Conservation (phyloP, 257 asterid species). For the Striga asiatica region DNA sequence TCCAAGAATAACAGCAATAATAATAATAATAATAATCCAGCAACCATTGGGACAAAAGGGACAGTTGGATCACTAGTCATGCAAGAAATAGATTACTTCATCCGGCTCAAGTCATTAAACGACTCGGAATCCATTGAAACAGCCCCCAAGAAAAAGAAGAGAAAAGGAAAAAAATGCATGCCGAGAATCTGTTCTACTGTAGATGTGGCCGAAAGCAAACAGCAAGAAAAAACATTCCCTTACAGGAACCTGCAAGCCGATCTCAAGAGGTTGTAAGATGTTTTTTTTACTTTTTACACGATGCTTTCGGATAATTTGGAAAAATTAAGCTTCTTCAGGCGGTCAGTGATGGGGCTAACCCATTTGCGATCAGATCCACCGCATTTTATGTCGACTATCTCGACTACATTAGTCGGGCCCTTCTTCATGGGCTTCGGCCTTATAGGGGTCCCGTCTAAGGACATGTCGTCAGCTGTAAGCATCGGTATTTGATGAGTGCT, state of each 20-base stretch:
- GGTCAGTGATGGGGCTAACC: constrained; percentile 49
- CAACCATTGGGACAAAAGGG: constrained; percentile 31
- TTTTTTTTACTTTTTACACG: background rate
- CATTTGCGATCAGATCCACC: constrained; percentile 42
- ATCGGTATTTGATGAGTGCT: constrained; percentile 51
- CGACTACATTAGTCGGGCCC: constrained; percentile 34
- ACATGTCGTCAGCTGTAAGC: constrained; percentile 35
- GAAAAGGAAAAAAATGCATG: constrained; percentile 28
- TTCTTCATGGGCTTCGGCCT: constrained; percentile 42
- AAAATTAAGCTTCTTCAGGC: constrained; percentile 57
- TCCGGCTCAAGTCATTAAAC: constrained; percentile 15
- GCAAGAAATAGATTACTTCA: constrained; percentile 37
- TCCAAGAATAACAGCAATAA: constrained; percentile 17
- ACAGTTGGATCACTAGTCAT: constrained; percentile 36
- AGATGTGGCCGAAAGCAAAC: constrained; percentile 38
- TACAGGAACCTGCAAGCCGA: constrained; percentile 25
- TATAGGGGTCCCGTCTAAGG: constrained; percentile 49
- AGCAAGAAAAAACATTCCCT: constrained; percentile 11
- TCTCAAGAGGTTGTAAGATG: constrained; percentile 13
- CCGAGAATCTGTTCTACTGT: constrained; percentile 40
- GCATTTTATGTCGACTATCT: constrained; percentile 68
- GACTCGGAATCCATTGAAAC: constrained; percentile 17
- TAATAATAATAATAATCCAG: constrained; percentile 21
- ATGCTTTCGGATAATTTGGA: constrained; percentile 46
- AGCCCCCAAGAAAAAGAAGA: constrained; percentile 32